phyloP scores from a whole-genome alignment of 2,329 filamentous ascomycete species.

The Huntiella bhutanensis region DNA sequence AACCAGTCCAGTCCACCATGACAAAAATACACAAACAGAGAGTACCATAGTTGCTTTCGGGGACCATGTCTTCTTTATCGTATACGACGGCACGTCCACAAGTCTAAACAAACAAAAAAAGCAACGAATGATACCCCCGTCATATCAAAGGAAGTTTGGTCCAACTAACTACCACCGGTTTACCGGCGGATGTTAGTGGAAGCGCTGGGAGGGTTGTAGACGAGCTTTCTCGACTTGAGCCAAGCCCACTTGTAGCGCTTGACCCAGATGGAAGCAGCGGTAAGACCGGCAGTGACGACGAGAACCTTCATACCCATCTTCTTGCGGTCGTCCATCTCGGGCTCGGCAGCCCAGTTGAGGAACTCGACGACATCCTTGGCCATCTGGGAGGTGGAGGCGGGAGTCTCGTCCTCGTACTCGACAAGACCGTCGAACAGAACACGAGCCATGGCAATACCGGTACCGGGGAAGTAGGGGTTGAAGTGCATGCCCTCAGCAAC shows the following conservation, averaged over 20 bases:
- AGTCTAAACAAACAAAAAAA: neutral
- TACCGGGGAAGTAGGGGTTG: constrained; percentile 99
- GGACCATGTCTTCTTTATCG: too few species aligned
- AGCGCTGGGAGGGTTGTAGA: constrained; percentile 58
- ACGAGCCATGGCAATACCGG: constrained; percentile 96
- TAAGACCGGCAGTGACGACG: constrained; percentile 57
- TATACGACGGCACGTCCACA: too few species aligned
- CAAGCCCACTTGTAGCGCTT: constrained; percentile 99
- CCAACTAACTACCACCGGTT: constrained; percentile 12
- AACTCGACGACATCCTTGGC: constrained; percentile 98
- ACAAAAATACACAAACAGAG: neutral
- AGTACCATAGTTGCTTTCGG: neutral
- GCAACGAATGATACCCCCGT: neutral
- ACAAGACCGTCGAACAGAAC: constrained; percentile 94
- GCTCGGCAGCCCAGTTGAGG: constrained; percentile 97
- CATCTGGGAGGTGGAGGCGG: constrained; percentile 94
- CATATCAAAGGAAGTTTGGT: neutral
- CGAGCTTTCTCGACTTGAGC: constrained; percentile 87
- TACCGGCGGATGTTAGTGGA: constrained; percentile 29
- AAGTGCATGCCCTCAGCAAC: constrained; percentile 91
- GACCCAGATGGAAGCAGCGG: constrained; percentile 83
- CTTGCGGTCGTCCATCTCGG: constrained; percentile 98
- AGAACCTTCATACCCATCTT: constrained; percentile 98
- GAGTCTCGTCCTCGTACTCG: constrained; percentile 93
- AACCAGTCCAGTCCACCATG: neutral